Evolutionary conservation across 164 flowering plant genomes (phyloP).

Genomic region (Akebia trifoliata): DNA sequence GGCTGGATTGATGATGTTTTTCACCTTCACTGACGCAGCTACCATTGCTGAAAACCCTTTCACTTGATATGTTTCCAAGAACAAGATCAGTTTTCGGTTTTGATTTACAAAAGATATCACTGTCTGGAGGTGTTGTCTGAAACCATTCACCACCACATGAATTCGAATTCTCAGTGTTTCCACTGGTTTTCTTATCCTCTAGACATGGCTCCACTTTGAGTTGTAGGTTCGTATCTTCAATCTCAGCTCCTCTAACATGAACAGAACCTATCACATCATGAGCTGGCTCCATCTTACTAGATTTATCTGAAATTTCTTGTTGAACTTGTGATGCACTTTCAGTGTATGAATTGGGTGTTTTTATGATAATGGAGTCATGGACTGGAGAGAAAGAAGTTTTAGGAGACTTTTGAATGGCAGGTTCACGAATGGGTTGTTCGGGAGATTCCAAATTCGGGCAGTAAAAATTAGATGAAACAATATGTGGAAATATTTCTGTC

Average conservation of each 20-base stretch:
- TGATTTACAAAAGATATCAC: too few relatives aligned
- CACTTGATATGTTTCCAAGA: too few relatives aligned
- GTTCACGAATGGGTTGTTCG: not conserved
- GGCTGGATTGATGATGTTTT: not conserved
- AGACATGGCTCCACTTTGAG: not conserved
- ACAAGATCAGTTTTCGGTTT: too few relatives aligned
- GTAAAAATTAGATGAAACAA: not conserved
- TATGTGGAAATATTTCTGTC: too few relatives aligned
- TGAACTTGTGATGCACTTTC: not conserved
- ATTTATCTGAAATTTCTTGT: constrained; percentile 3
- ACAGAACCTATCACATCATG: too few relatives aligned
- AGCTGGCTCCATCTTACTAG: too few relatives aligned
- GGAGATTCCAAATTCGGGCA: not conserved
- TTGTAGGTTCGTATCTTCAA: too few relatives aligned
- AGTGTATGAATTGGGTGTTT: not conserved
- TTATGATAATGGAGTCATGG: not conserved
- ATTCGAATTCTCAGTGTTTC: too few relatives aligned
- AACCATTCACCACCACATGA: too few relatives aligned
- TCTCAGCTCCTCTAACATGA: too few relatives aligned
- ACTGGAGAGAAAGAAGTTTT: not conserved
- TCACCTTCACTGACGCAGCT: not conserved
- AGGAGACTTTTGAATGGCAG: not conserved
- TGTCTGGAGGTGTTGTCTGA: too few relatives aligned
- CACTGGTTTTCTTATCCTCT: not conserved
- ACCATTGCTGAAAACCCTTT: not conserved